Conservation (phyloP, 495 filamentous ascomycete species). For the Pseudoneurospora amorphoporcata region DNA sequence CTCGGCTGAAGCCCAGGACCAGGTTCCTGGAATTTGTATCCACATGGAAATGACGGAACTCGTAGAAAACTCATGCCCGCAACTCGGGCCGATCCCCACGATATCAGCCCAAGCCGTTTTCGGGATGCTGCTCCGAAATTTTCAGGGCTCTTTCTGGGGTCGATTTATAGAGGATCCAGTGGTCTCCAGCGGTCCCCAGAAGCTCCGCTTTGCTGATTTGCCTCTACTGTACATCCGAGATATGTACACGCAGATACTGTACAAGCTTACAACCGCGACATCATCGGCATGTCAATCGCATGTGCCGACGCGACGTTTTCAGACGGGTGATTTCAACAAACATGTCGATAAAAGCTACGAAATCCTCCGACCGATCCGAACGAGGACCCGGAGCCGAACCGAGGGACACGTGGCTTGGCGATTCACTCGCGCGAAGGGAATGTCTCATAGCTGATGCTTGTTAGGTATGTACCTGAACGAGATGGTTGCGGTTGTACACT, state of each 20-base stretch:
- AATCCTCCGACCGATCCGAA: background rate
- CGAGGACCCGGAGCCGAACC: background rate
- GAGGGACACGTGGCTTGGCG: background rate
- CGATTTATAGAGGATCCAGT: background rate
- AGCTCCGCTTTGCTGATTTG: background rate
- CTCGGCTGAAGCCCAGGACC: background rate
- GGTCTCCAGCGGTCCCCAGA: background rate
- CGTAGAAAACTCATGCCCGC: background rate
- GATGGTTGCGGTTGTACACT: background rate
- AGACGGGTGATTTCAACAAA: background rate
- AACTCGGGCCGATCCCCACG: background rate
- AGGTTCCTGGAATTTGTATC: background rate
- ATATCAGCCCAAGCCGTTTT: background rate
- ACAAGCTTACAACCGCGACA: background rate
- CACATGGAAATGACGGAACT: background rate
- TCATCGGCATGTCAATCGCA: background rate
- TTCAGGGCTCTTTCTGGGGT: background rate
- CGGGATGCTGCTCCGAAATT: background rate
- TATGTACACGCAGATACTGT: background rate
- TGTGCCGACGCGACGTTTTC: background rate
- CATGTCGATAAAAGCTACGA: background rate
- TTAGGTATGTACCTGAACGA: background rate
- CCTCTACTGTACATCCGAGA: background rate
- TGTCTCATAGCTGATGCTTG: background rate
- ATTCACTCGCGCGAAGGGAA: background rate